phyloP scores from a whole-genome alignment of 768 basidiomycete genomes.

The Phaeolepiota aurea region DNA sequence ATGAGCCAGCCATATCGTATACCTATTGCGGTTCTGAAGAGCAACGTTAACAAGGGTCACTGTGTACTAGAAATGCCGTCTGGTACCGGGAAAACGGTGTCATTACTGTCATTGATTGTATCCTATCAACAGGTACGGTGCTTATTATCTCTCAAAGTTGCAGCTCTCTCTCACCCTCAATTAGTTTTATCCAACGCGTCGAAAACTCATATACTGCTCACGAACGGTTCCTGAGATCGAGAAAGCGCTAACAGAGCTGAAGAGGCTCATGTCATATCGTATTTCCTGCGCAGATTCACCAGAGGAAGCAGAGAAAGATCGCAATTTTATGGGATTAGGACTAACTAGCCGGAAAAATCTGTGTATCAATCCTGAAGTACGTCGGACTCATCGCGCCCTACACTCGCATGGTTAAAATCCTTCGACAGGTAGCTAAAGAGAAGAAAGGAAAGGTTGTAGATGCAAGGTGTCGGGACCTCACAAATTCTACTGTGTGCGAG shows the following conservation, averaged over 20 bases:
- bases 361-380: conserved; percentile 89
- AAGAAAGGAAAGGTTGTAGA: conserved; percentile 98
- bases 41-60: conserved; percentile 60
- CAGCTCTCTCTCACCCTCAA: too few species aligned
- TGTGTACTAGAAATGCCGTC: conserved; percentile 99
- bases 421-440: conserved; percentile 79
- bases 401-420: conserved; percentile 2
- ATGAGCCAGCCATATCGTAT: too few species aligned
- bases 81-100: conserved; percentile 98
- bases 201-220: conserved; percentile 97
- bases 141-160: too few species aligned
- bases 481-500: conserved; percentile 75
- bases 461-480: conserved; percentile 93
- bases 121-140: conserved; percentile 91
- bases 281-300: conserved; percentile 62
- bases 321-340: conserved; percentile 80
- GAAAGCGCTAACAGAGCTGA: conserved; percentile 92
- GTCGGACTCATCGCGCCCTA: conserved; percentile 9
- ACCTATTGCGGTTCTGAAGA: too few species aligned
- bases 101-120: conserved; percentile 88
- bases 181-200: conserved; percentile 85
- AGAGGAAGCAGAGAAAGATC: conserved; percentile 71
- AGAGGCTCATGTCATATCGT: conserved; percentile 88
- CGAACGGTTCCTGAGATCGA: conserved; percentile 99
- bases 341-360: conserved; percentile 94